These are phyloP conservation scores for Nicotiana tabacum DNA, from an alignment of 257 asterid species.

Conservation along the genomic window DNA sequence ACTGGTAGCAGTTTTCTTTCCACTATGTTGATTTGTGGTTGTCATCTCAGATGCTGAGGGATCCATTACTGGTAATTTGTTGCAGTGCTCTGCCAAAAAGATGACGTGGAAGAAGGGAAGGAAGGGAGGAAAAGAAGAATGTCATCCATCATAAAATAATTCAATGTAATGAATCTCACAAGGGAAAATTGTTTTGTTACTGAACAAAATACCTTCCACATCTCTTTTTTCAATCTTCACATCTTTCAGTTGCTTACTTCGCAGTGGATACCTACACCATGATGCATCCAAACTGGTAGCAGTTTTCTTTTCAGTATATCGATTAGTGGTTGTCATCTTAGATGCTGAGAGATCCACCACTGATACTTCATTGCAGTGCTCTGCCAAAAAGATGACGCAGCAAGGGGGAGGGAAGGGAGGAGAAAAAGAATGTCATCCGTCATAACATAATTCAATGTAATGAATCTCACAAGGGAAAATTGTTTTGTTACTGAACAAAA, in stretches of 20 bases:
- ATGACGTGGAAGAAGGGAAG: neutral
- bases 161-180: neutral
- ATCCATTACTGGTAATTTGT: neutral
- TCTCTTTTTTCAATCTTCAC: neutral
- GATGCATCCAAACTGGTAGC: neutral
- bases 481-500: neutral
- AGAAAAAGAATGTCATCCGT: neutral
- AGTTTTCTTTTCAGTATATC: neutral
- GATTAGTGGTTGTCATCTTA: neutral
- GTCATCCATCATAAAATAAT: neutral
- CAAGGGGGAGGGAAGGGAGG: neutral
- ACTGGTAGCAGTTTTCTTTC: neutral
- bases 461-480: neutral
- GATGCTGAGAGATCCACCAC: neutral
- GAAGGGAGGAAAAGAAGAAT: neutral
- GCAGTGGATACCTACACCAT: neutral
- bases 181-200: neutral
- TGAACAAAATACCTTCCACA: neutral
- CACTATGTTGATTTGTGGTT: neutral
- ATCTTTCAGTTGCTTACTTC: neutral
- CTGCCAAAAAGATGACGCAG: neutral
- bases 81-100: neutral
- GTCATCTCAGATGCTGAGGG: neutral
- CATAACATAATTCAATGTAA: neutral
- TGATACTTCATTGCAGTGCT: neutral